A percentile compares a stretch with the other conserved stretches of the same genome.
Conservation (phyloP, 345 rosid genomes). For the Leavenworthia alabamica region DNA sequence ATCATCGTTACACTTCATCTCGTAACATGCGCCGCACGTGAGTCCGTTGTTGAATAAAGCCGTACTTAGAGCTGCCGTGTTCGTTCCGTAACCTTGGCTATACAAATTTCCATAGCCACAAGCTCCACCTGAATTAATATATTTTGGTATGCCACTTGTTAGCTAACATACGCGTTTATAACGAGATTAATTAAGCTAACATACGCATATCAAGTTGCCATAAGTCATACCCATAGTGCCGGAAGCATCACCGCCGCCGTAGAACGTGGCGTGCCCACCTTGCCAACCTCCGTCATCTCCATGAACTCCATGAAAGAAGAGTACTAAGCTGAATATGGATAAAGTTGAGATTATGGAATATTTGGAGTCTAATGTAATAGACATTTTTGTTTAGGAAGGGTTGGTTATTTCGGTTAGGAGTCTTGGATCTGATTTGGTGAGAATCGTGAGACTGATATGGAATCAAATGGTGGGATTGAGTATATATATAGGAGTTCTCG, state of each 20-base stretch:
- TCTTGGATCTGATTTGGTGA: slow-evolving; percentile 8
- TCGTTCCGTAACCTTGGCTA: slow-evolving; percentile 72
- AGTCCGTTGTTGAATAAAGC: slow-evolving; percentile 76
- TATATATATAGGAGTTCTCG: slow-evolving; percentile 18
- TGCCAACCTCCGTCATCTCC: slow-evolving; percentile 71
- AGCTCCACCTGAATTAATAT: slow-evolving; percentile 54
- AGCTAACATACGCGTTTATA: neutral
- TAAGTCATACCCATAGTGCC: slow-evolving; percentile 64
- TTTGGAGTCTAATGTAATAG: neutral
- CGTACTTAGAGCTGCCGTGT: slow-evolving; percentile 73
- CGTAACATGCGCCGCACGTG: slow-evolving; percentile 73
- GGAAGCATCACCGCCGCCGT: slow-evolving; percentile 75
- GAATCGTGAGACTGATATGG: slow-evolving; percentile 12
- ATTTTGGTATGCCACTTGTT: neutral
- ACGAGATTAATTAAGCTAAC: neutral
- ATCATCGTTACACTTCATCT: slow-evolving; percentile 53
- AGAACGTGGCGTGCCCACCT: slow-evolving; percentile 67
- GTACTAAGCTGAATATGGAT: neutral
- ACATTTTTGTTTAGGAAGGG: slow-evolving; percentile 12
- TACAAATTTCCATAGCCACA: slow-evolving; percentile 71
- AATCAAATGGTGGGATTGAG: slow-evolving; percentile 2
- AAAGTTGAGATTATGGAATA: slow-evolving; percentile 1
- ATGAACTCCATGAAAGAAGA: slow-evolving; percentile 27
- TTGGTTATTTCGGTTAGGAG: slow-evolving; percentile 22
- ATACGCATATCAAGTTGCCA: neutral